Base-by-base conservation (phyloP, 2,329 filamentous ascomycete species). In the Hypoxylon sp. region DNA sequence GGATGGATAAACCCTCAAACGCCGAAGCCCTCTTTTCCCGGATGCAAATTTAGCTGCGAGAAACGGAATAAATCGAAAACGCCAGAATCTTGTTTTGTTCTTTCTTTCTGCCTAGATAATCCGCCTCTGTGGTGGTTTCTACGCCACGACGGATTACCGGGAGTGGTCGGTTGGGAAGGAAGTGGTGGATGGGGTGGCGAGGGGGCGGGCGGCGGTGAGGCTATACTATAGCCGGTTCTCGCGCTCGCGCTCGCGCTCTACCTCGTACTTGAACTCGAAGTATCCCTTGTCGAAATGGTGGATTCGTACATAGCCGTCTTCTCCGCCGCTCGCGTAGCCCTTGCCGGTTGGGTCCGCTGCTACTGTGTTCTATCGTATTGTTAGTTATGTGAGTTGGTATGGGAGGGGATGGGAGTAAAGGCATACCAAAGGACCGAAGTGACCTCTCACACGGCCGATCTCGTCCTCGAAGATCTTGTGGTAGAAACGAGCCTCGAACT, bases 401-500 rank as follows among this genome's bases (percentile, higher is more conserved):
- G 11, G 11, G 4, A 1, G 19, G 11, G 19, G 11, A 9, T 5
- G 6, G 5, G 19, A 10, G 19, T 11, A 19, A n/a, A 19, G 45
- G 75, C 81, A 64, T 79, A 83, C 82, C 79, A 98, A 86, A 73
- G 92, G 96, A 79, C 96, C 96, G 83, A 99, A 99, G 82, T 99
- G 96, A 71, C 96, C 96, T 79, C 94, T 89, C 72, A 99, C 96
- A 86, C 96, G 91, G 75, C 96, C 96, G 77, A 98, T 95, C 86
- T 99, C 96, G 82, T 99, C 95, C 83, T 97, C 94, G 80, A 99
- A 98, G 80, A 99, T 91, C 88, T 97, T 98, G 90, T 99, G 96
- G 87, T 98, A 99, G 88, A 99, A 99, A 73, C 96, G 91, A 48
- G 96, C 96, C 83, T 99, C 96, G 86, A 99, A 99, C 85, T 98